A percentile compares a stretch with the other conserved stretches of the same genome.
phyloP scores from a whole-genome alignment of 2,329 filamentous ascomycete species.

The Colletotrichum neosansevieriae region DNA sequence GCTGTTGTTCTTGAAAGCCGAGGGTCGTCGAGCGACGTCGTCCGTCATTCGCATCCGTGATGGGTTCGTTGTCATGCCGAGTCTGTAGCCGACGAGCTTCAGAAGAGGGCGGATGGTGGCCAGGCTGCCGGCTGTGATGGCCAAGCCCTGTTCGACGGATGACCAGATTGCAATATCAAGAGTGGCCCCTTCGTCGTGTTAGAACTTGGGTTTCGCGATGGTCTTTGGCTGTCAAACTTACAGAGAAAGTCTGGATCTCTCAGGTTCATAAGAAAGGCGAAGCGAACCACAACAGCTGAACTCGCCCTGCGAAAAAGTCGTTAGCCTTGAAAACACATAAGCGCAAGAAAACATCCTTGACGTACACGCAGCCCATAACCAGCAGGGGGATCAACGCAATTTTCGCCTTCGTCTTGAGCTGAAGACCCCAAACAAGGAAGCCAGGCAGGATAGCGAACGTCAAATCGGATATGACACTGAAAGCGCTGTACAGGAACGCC shows the following conservation, averaged over 20 bases:
- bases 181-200: conserved; percentile 49
- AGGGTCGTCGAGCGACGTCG: conserved; percentile 1
- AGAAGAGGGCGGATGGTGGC: conserved; percentile 61
- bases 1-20: conserved; percentile 7
- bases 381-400: conserved; percentile 64
- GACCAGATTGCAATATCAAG: conserved; percentile 62
- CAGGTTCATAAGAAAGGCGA: conserved; percentile 54
- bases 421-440: conserved; percentile 65
- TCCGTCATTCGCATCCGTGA: conserved; percentile 20
- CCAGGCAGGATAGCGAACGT: conserved; percentile 64
- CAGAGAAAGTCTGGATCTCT: conserved; percentile 58
- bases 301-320: conserved; percentile 51
- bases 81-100: conserved; percentile 48
- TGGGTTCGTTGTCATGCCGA: conserved; percentile 44
- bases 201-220: background rate
- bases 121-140: conserved; percentile 61
- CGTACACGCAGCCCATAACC: conserved; percentile 66
- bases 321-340: background rate
- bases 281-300: conserved; percentile 56
- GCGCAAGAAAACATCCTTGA: conserved; percentile 4
- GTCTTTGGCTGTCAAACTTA: conserved; percentile 42
- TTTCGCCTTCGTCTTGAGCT: conserved; percentile 66
- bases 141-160: conserved; percentile 59
- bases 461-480: conserved; percentile 63
- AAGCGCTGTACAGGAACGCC: conserved; percentile 64